A percentile compares a stretch with the other conserved stretches of the same genome.
Conservation (phyloP, 257 asterid species). For the Fraxinus pennsylvanica region DNA sequence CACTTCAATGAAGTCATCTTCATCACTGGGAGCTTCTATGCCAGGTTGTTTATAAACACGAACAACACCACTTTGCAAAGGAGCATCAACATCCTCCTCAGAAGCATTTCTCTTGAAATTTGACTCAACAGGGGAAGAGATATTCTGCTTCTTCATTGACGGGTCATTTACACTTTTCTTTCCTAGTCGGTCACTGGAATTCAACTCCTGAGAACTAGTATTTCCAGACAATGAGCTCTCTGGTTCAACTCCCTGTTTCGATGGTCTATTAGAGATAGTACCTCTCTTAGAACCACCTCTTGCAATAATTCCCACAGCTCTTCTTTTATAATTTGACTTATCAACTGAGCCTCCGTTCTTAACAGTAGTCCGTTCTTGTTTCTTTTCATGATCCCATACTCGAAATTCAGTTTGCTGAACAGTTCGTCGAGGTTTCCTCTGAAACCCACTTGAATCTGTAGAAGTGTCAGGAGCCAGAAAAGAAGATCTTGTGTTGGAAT, state of each 20-base stretch:
- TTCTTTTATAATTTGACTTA: conserved; percentile 48
- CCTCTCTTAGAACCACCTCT: conserved; percentile 85
- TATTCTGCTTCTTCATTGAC: conserved; percentile 35
- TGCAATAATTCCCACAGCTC: conserved; percentile 43
- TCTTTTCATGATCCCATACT: conserved; percentile 72
- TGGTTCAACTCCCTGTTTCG: conserved; percentile 46
- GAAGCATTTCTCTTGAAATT: conserved; percentile 52
- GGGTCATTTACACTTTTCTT: conserved; percentile 43
- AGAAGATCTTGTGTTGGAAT: conserved; percentile 46
- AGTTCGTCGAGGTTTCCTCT: conserved; percentile 69
- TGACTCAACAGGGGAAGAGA: conserved; percentile 45
- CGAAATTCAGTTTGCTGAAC: conserved; percentile 78
- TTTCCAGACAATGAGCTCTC: conserved; percentile 45
- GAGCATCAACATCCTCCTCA: conserved; percentile 89
- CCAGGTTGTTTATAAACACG: conserved; percentile 89
- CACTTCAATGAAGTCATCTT: conserved; percentile 95
- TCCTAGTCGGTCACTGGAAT: conserved; percentile 39
- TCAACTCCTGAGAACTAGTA: conserved; percentile 39
- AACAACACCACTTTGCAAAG: conserved; percentile 94
- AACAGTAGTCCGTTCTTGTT: conserved; percentile 40
- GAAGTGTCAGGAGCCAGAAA: conserved; percentile 43
- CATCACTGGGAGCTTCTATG: conserved; percentile 91
- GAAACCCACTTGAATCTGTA: conserved; percentile 58
- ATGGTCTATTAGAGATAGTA: conserved; percentile 47
- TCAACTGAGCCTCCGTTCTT: conserved; percentile 43